These are phyloP conservation scores for Hamamelis virginiana DNA, from an alignment of 164 flowering plant species.

Conservation along the genomic window DNA sequence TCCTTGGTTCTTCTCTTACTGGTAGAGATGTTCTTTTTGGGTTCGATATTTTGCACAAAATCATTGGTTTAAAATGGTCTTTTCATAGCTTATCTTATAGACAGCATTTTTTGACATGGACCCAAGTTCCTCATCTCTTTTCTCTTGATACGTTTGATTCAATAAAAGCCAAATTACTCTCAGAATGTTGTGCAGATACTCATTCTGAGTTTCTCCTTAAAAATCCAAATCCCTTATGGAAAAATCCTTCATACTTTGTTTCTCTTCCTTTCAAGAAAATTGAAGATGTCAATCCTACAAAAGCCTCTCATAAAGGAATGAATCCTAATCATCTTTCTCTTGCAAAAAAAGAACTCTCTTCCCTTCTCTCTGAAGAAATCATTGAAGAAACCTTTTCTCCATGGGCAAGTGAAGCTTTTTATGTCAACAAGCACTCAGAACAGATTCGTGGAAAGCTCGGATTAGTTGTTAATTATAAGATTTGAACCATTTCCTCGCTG, in stretches of 20 bases:
- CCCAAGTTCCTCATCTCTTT: neutral
- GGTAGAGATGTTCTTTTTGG: neutral
- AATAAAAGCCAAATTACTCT: neutral
- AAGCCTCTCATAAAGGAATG: neutral
- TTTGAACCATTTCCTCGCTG: neutral
- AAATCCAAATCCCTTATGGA: neutral
- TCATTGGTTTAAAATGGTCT: neutral
- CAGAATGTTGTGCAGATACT: neutral
- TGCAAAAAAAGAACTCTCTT: neutral
- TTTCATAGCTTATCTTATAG: too few relatives aligned
- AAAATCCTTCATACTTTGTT: too few relatives aligned
- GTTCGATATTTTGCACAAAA: neutral
- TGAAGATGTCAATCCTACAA: neutral
- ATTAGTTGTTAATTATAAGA: neutral
- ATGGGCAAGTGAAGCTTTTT: neutral
- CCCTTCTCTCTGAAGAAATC: neutral
- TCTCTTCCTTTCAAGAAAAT: neutral
- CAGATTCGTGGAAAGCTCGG: neutral
- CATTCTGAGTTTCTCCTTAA: neutral
- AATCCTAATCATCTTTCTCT: neutral
- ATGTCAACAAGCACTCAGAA: neutral
- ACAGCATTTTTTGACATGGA: neutral
- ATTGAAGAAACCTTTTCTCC: neutral
- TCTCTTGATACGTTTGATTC: neutral
- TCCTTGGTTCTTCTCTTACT: neutral